Evolutionary conservation across 2,329 filamentous ascomycete species (phyloP).

Genomic region (Colletotrichum sansevieriae): DNA sequence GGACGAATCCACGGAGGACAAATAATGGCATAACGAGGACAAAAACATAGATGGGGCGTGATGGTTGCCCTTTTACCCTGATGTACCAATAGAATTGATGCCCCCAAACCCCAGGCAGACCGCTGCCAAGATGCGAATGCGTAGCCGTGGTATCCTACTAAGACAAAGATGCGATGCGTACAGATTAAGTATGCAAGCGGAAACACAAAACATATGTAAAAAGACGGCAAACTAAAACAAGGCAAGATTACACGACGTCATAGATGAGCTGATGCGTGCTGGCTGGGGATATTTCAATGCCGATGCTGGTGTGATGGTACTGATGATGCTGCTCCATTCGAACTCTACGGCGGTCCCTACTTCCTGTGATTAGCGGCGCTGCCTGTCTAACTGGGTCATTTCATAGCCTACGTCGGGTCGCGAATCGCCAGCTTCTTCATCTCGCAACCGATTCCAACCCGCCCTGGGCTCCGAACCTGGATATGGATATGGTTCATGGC

Average conservation of each 20-base stretch:
- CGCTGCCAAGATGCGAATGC: constrained; percentile 23
- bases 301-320: not conserved
- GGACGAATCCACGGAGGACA: constrained; percentile 79
- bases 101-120: constrained; percentile 19
- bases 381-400: constrained; percentile 47
- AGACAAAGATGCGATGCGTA: not conserved
- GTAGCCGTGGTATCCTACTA: constrained; percentile 8
- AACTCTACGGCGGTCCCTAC: constrained; percentile 33
- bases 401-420: constrained; percentile 55
- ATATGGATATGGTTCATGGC: constrained; percentile 69
- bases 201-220: not conserved
- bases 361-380: constrained; percentile 38
- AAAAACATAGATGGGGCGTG: constrained; percentile 40
- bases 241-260: not conserved
- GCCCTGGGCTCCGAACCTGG: constrained; percentile 54
- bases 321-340: constrained; percentile 18
- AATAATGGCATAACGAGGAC: constrained; percentile 54
- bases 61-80: constrained; percentile 34
- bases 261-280: not conserved
- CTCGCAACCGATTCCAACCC: constrained; percentile 61
- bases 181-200: not conserved
- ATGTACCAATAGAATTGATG: constrained; percentile 43
- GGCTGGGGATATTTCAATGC: constrained; percentile 13
- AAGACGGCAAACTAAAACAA: constrained; percentile 1
- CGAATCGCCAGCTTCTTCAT: constrained; percentile 61